Evolutionary conservation across 2,329 filamentous ascomycete genomes (phyloP).

Genomic region (Epicoccum sorghinum): DNA sequence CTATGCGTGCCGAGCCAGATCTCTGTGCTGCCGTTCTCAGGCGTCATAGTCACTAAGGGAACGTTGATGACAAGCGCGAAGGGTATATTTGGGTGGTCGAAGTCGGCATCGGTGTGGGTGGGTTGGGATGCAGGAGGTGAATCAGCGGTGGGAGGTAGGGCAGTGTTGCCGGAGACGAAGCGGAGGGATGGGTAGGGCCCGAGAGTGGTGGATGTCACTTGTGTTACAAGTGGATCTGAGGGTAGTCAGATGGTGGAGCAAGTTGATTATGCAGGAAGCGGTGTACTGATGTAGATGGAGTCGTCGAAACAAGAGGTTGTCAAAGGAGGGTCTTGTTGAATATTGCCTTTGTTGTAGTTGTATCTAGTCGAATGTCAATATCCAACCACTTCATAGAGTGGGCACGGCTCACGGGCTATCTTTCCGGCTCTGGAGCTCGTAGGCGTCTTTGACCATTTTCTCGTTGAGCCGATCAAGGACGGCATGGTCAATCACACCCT

Average conservation of each 20-base stretch:
- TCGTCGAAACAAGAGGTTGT: slow-evolving; percentile 48
- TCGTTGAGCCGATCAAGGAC: slow-evolving; percentile 62
- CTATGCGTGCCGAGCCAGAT: slow-evolving; percentile 58
- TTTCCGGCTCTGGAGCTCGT: slow-evolving; percentile 55
- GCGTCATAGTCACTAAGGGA: slow-evolving; percentile 53
- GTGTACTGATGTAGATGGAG: slow-evolving; percentile 61
- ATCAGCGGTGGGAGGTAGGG: slow-evolving; percentile 53
- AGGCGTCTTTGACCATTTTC: slow-evolving; percentile 66
- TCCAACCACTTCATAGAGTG: too few relatives aligned
- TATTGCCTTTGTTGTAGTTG: slow-evolving; percentile 68
- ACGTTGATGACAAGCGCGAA: slow-evolving; percentile 58
- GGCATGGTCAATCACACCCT: slow-evolving; percentile 49
- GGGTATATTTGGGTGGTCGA: slow-evolving; percentile 43
- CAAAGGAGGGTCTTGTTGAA: slow-evolving; percentile 66
- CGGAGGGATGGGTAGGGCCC: slow-evolving; percentile 39
- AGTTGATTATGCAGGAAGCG: slow-evolving; percentile 11
- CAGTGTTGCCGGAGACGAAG: slow-evolving; percentile 46
- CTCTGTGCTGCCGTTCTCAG: slow-evolving; percentile 58
- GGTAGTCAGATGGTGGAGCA: slow-evolving; percentile 8
- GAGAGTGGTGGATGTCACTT: slow-evolving; percentile 58
- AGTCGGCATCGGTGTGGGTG: slow-evolving; percentile 44
- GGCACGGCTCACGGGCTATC: slow-evolving; percentile 50
- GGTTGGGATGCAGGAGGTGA: slow-evolving; percentile 42
- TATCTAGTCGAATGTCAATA: slow-evolving; percentile 40
- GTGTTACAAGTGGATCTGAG: slow-evolving; percentile 60